Base-by-base conservation (phyloP, 176 grass and related monocot species). In the Olyra latifolia region DNA sequence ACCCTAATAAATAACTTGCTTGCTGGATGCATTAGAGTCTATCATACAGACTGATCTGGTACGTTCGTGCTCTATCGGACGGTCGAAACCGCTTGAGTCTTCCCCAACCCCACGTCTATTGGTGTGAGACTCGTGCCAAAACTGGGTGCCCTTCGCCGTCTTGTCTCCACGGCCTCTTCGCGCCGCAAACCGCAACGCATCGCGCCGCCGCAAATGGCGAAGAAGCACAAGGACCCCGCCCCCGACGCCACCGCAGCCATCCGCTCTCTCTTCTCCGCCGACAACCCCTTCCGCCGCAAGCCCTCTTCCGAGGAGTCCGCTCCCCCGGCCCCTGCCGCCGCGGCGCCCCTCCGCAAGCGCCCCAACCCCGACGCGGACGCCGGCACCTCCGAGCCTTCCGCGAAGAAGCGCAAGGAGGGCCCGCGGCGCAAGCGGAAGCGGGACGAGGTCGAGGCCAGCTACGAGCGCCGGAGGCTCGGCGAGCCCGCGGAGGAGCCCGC, bases 221-320 rank as follows among this genome's bases (percentile, higher is more conserved):
- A 71, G 82, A 88, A 88, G 80, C 40, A 57, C 72, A 83, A 83
- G 86, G 86, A 85, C 47, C 67, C 85, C 17, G 80, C 50, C 3
- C 30, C 74, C 0, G 72, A 71, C 7, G 76, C 49, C 2, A 61
- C 68, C n/a, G 86, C 62, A 7, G 19, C 62, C 87, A 50, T 92
- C 68, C 79, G 86, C 48, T 76, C 90, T 62, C 86, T 92, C 28
- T 92, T 92, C 86, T 77, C 90, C 22, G 73, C 82, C 11, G 74
- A 92, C 78, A 92, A 92, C 74, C 90, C 90, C 4, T 92, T 92
- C 82, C 86, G 90, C 62, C 74, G 90, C 61, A 86, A 86, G 79
- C 12, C 62, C 20, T 47, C 82, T 1, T 15, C 67, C 3, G 86
- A 82, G 62, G 72, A 77, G 17, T 25, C 81, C 39, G 20, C 46